Percentiles rank a stretch among this genome's conserved stretches.
phyloP scores from a whole-genome alignment of 441 rosid genomes.

The Manihot esculenta region DNA sequence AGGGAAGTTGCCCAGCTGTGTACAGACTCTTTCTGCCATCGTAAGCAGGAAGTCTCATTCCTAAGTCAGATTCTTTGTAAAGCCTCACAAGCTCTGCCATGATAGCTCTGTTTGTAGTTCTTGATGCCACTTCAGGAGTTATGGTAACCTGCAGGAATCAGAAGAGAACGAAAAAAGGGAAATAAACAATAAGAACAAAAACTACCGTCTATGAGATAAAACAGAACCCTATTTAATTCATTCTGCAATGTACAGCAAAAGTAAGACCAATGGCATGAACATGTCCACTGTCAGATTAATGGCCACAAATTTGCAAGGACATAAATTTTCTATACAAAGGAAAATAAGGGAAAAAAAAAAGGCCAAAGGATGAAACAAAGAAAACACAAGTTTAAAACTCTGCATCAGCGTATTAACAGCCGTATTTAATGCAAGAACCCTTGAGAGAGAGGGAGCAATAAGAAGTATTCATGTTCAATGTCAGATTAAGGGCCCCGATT shows the following conservation, averaged over 20 bases:
- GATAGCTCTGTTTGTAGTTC: slow-evolving; percentile 78
- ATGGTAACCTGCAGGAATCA: slow-evolving; percentile 80
- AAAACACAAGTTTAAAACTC: background rate
- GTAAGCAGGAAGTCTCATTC: slow-evolving; percentile 90
- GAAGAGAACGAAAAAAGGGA: slow-evolving; percentile 28
- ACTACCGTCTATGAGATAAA: slow-evolving; percentile 27
- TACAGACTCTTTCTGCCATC: slow-evolving; percentile 96
- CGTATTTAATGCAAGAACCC: background rate
- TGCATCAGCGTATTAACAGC: slow-evolving; percentile 8
- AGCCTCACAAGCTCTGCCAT: slow-evolving; percentile 87
- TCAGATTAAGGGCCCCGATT: slow-evolving; percentile 24
- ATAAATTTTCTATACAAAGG: slow-evolving; percentile 8
- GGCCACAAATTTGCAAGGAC: slow-evolving; percentile 38
- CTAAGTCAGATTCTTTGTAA: slow-evolving; percentile 83
- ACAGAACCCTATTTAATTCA: slow-evolving; percentile 34
- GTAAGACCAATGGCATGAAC: slow-evolving; percentile 29
- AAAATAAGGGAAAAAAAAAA: slow-evolving; percentile 1
- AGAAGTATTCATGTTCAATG: slow-evolving; percentile 18
- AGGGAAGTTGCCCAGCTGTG: slow-evolving; percentile 97
- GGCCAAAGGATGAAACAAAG: background rate
- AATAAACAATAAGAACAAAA: slow-evolving; percentile 58
- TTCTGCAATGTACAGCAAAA: slow-evolving; percentile 35
- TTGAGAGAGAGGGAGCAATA: slow-evolving; percentile 1
- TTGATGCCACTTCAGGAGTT: slow-evolving; percentile 91
- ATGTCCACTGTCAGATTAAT: slow-evolving; percentile 36